phyloP scores from a whole-genome alignment of 768 basidiomycete species.

The Rhodocollybia butyracea region DNA sequence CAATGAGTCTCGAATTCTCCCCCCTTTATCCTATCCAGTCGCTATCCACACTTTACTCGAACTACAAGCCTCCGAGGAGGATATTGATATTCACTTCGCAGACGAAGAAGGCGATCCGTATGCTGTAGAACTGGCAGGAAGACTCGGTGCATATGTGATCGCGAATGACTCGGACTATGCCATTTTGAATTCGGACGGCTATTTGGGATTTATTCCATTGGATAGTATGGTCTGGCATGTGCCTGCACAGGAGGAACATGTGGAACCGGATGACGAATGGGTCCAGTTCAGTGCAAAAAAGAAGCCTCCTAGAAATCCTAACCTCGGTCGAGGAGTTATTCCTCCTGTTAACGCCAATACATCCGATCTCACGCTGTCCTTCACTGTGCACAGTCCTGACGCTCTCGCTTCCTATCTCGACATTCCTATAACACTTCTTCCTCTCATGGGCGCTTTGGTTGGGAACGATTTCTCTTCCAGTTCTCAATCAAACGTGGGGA shows the following conservation, averaged over 20 bases:
- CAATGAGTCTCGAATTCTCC: slow-evolving; percentile 65
- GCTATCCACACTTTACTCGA: slow-evolving; percentile 54
- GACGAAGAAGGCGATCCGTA: slow-evolving; percentile 84
- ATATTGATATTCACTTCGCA: slow-evolving; percentile 62
- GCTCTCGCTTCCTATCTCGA: slow-evolving; percentile 61
- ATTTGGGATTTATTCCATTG: slow-evolving; percentile 74
- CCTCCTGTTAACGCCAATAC: slow-evolving; percentile 43
- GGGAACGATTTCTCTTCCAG: slow-evolving; percentile 76
- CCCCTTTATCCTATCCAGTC: slow-evolving; percentile 58
- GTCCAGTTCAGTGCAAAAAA: slow-evolving; percentile 51
- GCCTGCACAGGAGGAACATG: slow-evolving; percentile 24
- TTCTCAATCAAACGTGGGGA: slow-evolving; percentile 16
- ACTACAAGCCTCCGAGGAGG: slow-evolving; percentile 24
- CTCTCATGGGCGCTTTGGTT: slow-evolving; percentile 72
- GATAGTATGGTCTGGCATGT: slow-evolving; percentile 71
- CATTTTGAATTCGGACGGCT: slow-evolving; percentile 71
- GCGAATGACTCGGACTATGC: slow-evolving; percentile 85
- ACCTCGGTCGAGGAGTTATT: slow-evolving; percentile 39
- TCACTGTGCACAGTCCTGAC: slow-evolving; percentile 58
- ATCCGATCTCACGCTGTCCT: slow-evolving; percentile 46
- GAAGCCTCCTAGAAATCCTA: slow-evolving; percentile 25
- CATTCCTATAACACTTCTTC: slow-evolving; percentile 68
- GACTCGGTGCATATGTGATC: slow-evolving; percentile 68
- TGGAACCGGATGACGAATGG: slow-evolving; percentile 32
- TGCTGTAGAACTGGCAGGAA: slow-evolving; percentile 79